A percentile compares a stretch with the other conserved stretches of the same genome.
These are phyloP conservation scores for Talaromyces adpressus DNA, from an alignment of 495 filamentous ascomycete genomes.

Conservation along the genomic window DNA sequence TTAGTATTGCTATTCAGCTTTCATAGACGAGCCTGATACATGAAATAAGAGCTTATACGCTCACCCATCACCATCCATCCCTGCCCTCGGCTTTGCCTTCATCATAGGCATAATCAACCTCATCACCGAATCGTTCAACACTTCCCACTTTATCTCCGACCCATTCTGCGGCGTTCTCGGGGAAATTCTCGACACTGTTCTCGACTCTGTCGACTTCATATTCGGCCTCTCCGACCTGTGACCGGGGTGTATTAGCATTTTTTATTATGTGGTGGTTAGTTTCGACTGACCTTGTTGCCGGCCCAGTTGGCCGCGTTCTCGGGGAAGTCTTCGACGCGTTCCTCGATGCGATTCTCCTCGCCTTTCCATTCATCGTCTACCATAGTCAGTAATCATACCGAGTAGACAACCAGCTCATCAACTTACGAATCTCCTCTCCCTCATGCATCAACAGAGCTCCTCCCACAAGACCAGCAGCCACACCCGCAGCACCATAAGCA, in stretches of 20 bases:
- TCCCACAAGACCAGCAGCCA: slow-evolving; percentile 43
- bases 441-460: slow-evolving; percentile 45
- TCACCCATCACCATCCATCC: slow-evolving; percentile 13
- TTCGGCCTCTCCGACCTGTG: slow-evolving; percentile 27
- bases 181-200: slow-evolving; percentile 27
- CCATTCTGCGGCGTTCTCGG: slow-evolving; percentile 31
- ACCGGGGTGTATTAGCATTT: neutral
- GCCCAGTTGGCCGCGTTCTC: slow-evolving; percentile 33
- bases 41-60: too few relatives aligned
- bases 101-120: slow-evolving; percentile 31
- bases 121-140: slow-evolving; percentile 32
- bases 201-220: slow-evolving; percentile 23
- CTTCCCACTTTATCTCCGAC: slow-evolving; percentile 28
- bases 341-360: slow-evolving; percentile 23
- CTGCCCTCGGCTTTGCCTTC: slow-evolving; percentile 24
- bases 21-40: too few relatives aligned
- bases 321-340: slow-evolving; percentile 29
- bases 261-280: neutral
- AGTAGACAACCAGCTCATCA: slow-evolving; percentile 14
- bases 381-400: slow-evolving; percentile 17
- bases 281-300: slow-evolving; percentile 21
- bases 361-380: slow-evolving; percentile 23
- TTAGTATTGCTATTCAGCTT: neutral
- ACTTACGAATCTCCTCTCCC: slow-evolving; percentile 35
- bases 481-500: slow-evolving; percentile 40